Evolutionary conservation across 768 basidiomycete species (phyloP).

Genomic region (Cystobasidium onofrii): DNA sequence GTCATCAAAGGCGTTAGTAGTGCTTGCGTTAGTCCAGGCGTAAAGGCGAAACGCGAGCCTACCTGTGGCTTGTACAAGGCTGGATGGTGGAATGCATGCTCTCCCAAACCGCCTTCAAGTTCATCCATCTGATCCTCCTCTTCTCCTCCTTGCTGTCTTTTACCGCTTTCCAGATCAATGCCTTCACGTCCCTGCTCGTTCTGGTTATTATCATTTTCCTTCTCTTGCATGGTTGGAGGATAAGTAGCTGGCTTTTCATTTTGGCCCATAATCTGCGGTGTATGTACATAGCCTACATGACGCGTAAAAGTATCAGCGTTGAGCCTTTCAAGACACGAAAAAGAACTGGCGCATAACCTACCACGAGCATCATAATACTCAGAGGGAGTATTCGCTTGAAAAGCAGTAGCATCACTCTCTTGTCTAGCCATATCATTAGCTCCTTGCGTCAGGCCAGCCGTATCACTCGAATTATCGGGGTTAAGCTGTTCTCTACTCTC

Average conservation of each 20-base stretch:
- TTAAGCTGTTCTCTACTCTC: neutral
- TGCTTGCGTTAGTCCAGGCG: no score
- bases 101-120: slow-evolving; percentile 6
- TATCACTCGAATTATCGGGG: neutral
- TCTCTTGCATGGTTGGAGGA: neutral
- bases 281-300: neutral
- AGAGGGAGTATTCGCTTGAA: neutral
- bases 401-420: neutral
- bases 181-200: neutral
- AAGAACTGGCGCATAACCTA: neutral
- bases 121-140: neutral
- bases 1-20: no score
- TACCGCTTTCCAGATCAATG: neutral
- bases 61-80: slow-evolving; percentile 7
- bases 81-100: slow-evolving; percentile 16
- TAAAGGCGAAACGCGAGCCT: no score
- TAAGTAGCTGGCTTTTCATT: neutral
- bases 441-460: neutral
- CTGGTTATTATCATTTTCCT: neutral
- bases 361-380: slow-evolving; percentile 3
- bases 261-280: neutral
- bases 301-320: neutral
- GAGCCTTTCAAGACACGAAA: neutral
- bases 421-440: neutral
- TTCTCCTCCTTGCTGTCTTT: neutral